These are phyloP conservation scores for Chlorella sorokiniana DNA, from an alignment of 139 green algal genomes.

Conservation along the genomic window DNA sequence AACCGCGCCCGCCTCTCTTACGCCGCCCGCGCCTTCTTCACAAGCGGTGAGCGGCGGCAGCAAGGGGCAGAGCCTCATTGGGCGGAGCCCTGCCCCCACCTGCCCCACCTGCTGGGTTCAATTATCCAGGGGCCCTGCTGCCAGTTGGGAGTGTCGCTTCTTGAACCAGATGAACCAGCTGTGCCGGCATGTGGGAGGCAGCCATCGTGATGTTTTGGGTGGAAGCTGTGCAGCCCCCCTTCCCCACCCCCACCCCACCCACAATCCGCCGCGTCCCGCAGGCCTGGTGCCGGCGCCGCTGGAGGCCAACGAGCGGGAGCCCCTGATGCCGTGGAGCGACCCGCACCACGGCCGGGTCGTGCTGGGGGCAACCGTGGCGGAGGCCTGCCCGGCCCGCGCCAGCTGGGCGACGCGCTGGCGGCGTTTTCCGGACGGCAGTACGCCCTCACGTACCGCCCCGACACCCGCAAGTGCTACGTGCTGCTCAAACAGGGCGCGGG, in stretches of 20 bases:
- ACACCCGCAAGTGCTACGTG: constrained; percentile 69
- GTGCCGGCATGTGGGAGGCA: too few species aligned
- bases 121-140: too few species aligned
- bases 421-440: constrained; percentile 27
- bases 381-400: constrained; percentile 63
- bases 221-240: too few species aligned
- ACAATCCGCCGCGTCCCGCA: neutral
- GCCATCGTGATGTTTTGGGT: too few species aligned
- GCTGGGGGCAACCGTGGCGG: constrained; percentile 71
- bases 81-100: too few species aligned
- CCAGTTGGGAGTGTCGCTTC: too few species aligned
- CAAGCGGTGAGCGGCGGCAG: too few species aligned
- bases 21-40: constrained; percentile 40
- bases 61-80: too few species aligned
- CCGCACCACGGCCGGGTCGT: constrained; percentile 48
- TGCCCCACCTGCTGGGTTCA: too few species aligned
- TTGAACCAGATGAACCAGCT: too few species aligned
- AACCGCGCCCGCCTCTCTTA: constrained; percentile 76
- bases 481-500: constrained; percentile 72
- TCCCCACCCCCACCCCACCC: neutral
- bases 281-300: constrained; percentile 56
- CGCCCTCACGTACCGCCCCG: constrained; percentile 65
- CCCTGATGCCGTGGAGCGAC: constrained; percentile 74
- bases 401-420: constrained; percentile 50
- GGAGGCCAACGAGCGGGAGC: constrained; percentile 78